Percentiles rank a stretch among this genome's conserved stretches.
These are phyloP conservation scores for Chlorophyllum brunneum DNA, from an alignment of 768 basidiomycete genomes.

Conservation along the genomic window DNA sequence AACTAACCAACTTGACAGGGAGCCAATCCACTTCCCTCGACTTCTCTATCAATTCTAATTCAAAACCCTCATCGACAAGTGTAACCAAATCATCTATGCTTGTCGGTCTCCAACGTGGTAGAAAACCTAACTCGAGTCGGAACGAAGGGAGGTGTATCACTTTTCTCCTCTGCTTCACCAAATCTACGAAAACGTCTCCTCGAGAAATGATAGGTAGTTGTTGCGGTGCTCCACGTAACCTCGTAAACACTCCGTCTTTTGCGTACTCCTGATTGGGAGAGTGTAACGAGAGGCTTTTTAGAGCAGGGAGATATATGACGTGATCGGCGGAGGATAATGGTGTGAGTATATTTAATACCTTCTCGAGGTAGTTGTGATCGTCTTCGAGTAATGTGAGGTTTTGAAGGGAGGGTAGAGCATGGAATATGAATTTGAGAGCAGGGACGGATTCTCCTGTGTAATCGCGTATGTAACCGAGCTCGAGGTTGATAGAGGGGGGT, in stretches of 20 bases:
- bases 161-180: neutral
- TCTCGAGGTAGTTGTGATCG: slow-evolving; percentile 5
- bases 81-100: neutral
- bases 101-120: neutral
- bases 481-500: neutral
- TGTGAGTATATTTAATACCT: neutral
- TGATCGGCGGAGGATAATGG: neutral
- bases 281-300: neutral
- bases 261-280: too few species aligned
- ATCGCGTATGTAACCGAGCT: slow-evolving; percentile 1
- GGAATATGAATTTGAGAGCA: neutral
- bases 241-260: neutral
- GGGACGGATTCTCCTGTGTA: neutral
- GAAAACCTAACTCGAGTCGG: neutral
- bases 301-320: slow-evolving; percentile 2
- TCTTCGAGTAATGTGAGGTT: slow-evolving; percentile 1
- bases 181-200: slow-evolving; percentile 1
- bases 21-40: neutral
- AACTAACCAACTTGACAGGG: too few species aligned
- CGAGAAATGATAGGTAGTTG: neutral
- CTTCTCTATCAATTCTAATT: neutral
- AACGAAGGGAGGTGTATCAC: neutral
- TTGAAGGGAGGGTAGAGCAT: neutral
- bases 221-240: slow-evolving; percentile 4
- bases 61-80: slow-evolving; percentile 1